Evolutionary conservation across 2,329 filamentous ascomycete species (phyloP).

Genomic region (Cytospora chrysosperma): DNA sequence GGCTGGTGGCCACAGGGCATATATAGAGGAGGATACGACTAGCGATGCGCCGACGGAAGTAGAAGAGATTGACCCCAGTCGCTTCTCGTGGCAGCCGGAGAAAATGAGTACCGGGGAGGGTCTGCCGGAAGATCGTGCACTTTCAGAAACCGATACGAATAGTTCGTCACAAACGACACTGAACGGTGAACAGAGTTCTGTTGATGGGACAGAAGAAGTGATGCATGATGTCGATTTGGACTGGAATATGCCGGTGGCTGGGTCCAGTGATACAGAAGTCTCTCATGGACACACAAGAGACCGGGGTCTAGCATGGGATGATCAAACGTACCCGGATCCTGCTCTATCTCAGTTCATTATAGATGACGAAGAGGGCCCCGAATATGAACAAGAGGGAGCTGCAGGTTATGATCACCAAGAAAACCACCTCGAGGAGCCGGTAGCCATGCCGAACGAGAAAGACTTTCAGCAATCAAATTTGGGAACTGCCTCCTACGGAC

Average conservation of each 20-base stretch:
- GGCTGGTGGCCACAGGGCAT: not conserved
- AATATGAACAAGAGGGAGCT: not conserved
- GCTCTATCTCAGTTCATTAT: slow-evolving; percentile 14
- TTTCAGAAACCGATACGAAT: not conserved
- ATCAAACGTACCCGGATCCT: not conserved
- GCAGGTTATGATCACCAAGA: not conserved
- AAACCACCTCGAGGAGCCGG: not conserved
- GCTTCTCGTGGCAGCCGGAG: slow-evolving; percentile 19
- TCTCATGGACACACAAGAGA: not conserved
- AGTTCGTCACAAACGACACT: not conserved
- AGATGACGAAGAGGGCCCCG: slow-evolving; percentile 14
- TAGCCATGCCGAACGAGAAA: not conserved
- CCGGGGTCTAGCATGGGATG: not conserved
- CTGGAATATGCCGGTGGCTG: not conserved
- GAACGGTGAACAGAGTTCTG: not conserved
- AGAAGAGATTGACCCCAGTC: not conserved
- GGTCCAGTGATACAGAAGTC: not conserved
- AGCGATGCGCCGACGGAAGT: not conserved
- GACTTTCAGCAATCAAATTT: not conserved
- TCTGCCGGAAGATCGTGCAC: not conserved
- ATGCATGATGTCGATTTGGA: not conserved
- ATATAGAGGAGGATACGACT: not conserved
- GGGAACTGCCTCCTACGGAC: not conserved
- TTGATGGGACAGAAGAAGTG: not conserved
- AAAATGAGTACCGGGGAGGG: slow-evolving; percentile 7